These are phyloP conservation scores for Clarireedia hainanense DNA, from an alignment of 2,329 filamentous ascomycete species.

Conservation along the genomic window DNA sequence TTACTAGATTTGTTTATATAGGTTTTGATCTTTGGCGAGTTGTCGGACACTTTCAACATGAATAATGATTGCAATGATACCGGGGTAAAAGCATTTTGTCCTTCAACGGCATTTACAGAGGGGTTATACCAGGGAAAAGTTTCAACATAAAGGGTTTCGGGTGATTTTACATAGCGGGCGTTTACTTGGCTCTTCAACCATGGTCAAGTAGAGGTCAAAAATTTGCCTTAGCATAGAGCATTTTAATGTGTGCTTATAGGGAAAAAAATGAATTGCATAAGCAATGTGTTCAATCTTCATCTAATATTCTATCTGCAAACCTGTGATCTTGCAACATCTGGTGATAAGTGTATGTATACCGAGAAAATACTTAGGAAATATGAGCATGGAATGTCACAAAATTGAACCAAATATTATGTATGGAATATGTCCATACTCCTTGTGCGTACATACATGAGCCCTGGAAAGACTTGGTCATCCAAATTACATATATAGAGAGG, in stretches of 20 bases:
- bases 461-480: too few species aligned
- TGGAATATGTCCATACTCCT: too few species aligned
- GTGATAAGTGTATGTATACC: too few species aligned
- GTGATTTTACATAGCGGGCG: conserved; percentile 26
- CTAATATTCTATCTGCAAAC: neutral
- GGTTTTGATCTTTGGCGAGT: conserved; percentile 18
- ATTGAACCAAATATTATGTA: too few species aligned
- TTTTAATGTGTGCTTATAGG: conserved; percentile 14
- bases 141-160: conserved; percentile 30
- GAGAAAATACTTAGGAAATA: too few species aligned
- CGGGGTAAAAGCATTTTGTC: conserved; percentile 44
- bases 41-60: conserved; percentile 30
- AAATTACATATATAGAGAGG: too few species aligned
- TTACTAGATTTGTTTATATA: conserved; percentile 26
- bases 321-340: neutral
- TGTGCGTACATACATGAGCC: too few species aligned
- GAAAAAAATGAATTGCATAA: conserved; percentile 11
- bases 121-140: conserved; percentile 24
- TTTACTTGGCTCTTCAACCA: conserved; percentile 34
- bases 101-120: conserved; percentile 52
- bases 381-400: too few species aligned
- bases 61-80: conserved; percentile 50
- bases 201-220: conserved; percentile 29
- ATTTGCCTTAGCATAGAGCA: conserved; percentile 25
- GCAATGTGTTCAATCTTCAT: neutral